Conservation (phyloP, 2,329 filamentous ascomycete genomes). For the Penicillium occitanis region DNA sequence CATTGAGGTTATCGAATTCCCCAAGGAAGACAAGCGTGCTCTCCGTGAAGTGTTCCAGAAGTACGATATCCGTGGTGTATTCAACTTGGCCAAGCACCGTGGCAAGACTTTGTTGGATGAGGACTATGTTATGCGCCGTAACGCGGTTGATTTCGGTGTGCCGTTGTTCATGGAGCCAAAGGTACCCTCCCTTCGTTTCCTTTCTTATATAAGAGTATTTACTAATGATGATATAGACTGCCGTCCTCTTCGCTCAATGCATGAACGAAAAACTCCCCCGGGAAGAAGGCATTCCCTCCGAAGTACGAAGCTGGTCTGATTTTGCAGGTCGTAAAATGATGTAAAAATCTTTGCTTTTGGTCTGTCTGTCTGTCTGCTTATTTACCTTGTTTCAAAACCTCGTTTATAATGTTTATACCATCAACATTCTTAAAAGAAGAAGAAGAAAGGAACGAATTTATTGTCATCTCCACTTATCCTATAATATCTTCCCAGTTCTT, state of each 20-base stretch:
- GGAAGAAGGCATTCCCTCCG: constrained; percentile 79
- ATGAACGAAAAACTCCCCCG: constrained; percentile 96
- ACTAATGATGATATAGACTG: constrained; percentile 62
- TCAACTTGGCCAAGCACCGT: constrained; percentile 84
- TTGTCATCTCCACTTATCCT: constrained; percentile 2
- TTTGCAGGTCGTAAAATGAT: constrained; percentile 73
- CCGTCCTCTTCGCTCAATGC: constrained; percentile 91
- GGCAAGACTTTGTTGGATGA: constrained; percentile 84
- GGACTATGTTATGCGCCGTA: constrained; percentile 97
- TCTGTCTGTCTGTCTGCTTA: not conserved
- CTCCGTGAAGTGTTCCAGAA: constrained; percentile 94
- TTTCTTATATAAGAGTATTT: not conserved
- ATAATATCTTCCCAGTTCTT: not conserved
- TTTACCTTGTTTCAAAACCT: not conserved
- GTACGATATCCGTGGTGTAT: constrained; percentile 92
- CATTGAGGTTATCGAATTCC: constrained; percentile 94
- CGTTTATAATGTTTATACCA: constrained; percentile 10
- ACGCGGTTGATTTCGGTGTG: constrained; percentile 97
- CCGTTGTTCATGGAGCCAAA: constrained; percentile 98
- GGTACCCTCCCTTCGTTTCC: constrained; percentile 55
- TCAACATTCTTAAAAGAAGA: not conserved
- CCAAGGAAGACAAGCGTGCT: constrained; percentile 91
- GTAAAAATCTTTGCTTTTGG: constrained; percentile 31
- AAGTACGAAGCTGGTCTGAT: constrained; percentile 92
- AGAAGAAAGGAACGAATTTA: not conserved